Evolutionary conservation across 2,329 filamentous ascomycete species (phyloP).

Genomic region (Pyrenophora tritici-repentis): DNA sequence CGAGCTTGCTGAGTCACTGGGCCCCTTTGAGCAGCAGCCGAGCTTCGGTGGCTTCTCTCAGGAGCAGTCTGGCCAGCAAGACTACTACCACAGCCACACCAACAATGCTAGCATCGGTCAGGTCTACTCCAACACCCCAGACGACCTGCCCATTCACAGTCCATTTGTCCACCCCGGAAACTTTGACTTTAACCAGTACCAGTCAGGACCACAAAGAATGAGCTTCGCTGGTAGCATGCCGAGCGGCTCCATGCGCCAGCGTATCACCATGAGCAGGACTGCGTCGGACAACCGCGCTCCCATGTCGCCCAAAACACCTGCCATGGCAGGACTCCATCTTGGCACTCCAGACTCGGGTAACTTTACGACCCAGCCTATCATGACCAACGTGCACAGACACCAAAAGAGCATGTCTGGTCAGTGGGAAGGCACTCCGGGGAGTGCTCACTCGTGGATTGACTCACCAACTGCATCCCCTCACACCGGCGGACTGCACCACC

Average conservation of each 20-base stretch:
- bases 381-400: conserved; percentile 68
- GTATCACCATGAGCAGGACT: conserved; percentile 60
- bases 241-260: conserved; percentile 41
- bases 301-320: conserved; percentile 84
- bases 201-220: conserved; percentile 65
- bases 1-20: conserved; percentile 76
- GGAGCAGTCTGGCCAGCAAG: conserved; percentile 61
- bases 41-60: conserved; percentile 59
- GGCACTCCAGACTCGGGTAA: conserved; percentile 71
- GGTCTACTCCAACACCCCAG: conserved; percentile 87
- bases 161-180: conserved; percentile 73
- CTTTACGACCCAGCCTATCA: conserved; percentile 79
- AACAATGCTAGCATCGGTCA: conserved; percentile 68
- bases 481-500: conserved; percentile 67
- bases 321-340: conserved; percentile 73
- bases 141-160: conserved; percentile 89
- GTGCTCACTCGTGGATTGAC: conserved; percentile 82
- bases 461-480: conserved; percentile 87
- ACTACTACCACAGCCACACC: conserved; percentile 52
- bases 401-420: conserved; percentile 86
- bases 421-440: conserved; percentile 87
- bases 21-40: conserved; percentile 55
- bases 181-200: conserved; percentile 79
- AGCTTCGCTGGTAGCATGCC: conserved; percentile 40
- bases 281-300: conserved; percentile 75